phyloP scores from a whole-genome alignment of 2,329 filamentous ascomycete species.

The Sphaerulina populicola region DNA sequence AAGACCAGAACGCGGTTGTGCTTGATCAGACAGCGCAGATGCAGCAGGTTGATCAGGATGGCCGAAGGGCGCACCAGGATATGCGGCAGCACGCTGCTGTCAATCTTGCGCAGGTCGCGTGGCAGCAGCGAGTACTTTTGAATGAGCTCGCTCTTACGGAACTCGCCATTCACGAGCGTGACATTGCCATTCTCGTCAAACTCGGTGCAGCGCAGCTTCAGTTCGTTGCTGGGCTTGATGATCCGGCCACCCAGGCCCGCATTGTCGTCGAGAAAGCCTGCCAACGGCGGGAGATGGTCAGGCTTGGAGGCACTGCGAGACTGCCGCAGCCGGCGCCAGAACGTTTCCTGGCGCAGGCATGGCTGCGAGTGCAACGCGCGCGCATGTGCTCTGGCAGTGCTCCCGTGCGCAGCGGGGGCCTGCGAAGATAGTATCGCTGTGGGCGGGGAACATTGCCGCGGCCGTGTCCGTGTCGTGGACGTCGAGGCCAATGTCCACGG shows the following conservation, averaged over 20 bases:
- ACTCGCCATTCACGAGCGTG: constrained; percentile 86
- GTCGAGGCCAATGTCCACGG: background rate
- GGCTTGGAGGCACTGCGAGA: constrained; percentile 15
- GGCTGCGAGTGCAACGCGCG: constrained; percentile 20
- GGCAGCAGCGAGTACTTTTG: constrained; percentile 92
- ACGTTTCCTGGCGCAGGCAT: constrained; percentile 14
- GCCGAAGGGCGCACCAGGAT: constrained; percentile 89
- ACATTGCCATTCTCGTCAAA: constrained; percentile 88
- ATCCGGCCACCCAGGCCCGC: constrained; percentile 56
- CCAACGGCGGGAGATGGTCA: constrained; percentile 49
- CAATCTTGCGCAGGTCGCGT: constrained; percentile 93
- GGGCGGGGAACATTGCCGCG: no score
- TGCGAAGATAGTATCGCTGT: no score
- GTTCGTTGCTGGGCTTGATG: constrained; percentile 72
- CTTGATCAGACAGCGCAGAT: constrained; percentile 91
- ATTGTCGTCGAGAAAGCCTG: constrained; percentile 51
- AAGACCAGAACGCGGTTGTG: constrained; percentile 90
- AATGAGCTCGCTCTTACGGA: constrained; percentile 95
- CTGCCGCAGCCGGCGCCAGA: constrained; percentile 25
- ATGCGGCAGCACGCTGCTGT: constrained; percentile 88
- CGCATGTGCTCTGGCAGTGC: constrained; percentile 19
- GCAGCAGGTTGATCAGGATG: constrained; percentile 91
- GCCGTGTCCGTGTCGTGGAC: no score
- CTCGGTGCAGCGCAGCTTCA: constrained; percentile 85
- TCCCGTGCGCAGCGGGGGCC: constrained; percentile 10